These are phyloP conservation scores for Ceratocystiopsis sp. DNA, from an alignment of 2,329 filamentous ascomycete species.

Conservation along the genomic window DNA sequence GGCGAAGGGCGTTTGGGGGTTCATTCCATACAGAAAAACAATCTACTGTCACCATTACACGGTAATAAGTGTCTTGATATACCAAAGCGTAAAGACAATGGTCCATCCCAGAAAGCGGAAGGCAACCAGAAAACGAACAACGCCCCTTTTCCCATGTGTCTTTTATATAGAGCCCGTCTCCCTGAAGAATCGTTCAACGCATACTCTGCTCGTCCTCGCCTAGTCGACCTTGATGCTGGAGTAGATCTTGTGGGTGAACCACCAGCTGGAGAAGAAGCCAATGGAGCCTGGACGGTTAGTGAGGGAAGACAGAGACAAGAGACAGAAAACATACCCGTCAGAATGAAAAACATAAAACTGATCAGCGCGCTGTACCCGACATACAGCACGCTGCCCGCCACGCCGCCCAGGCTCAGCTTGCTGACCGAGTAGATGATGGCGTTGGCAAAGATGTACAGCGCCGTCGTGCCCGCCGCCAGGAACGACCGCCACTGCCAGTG, in stretches of 20 bases:
- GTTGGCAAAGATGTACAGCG: slow-evolving; percentile 81
- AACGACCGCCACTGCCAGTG: slow-evolving; percentile 98
- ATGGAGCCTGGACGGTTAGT: slow-evolving; percentile 53
- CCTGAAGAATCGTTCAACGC: too few species aligned
- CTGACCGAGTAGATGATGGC: slow-evolving; percentile 82
- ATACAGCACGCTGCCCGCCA: slow-evolving; percentile 81
- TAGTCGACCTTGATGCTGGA: slow-evolving; percentile 96
- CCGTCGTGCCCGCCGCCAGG: slow-evolving; percentile 76
- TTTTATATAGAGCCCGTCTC: too few species aligned
- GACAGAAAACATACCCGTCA: slow-evolving; percentile 55
- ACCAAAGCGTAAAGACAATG: too few species aligned
- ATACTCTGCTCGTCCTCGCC: slow-evolving; percentile 7
- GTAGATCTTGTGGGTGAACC: slow-evolving; percentile 89
- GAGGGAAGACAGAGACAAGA: background rate
- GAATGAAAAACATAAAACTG: slow-evolving; percentile 79
- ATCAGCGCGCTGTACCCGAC: slow-evolving; percentile 83
- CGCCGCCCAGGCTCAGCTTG: slow-evolving; percentile 67
- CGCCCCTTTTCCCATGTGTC: too few species aligned
- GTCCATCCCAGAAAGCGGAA: too few species aligned
- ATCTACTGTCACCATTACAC: too few species aligned
- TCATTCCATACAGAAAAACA: too few species aligned
- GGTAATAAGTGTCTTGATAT: too few species aligned
- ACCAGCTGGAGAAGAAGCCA: slow-evolving; percentile 88
- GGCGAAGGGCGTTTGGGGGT: background rate
- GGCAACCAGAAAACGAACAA: too few species aligned